These are phyloP conservation scores for Desmodesmus armatus DNA, from an alignment of 139 green algal species.

Conservation along the genomic window DNA sequence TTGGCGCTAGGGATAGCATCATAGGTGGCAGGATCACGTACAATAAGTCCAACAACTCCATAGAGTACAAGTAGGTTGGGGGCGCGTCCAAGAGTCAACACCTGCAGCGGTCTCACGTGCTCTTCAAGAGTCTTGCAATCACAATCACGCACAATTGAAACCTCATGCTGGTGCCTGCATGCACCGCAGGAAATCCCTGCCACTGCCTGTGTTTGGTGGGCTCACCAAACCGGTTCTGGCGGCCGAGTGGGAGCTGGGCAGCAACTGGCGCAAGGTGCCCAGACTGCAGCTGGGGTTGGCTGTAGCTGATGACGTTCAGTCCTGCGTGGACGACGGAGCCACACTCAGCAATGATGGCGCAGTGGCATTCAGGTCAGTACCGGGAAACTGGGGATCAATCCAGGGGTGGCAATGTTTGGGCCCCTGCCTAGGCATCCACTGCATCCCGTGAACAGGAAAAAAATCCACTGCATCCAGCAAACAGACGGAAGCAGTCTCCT, in stretches of 20 bases:
- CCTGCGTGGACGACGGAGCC: constrained; percentile 8
- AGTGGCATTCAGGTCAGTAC: not conserved
- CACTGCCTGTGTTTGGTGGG: constrained; percentile 9
- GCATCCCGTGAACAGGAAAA: too few relatives aligned
- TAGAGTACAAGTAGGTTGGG: constrained; percentile 40
- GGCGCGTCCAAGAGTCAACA: not conserved
- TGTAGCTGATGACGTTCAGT: not conserved
- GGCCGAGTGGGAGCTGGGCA: constrained; percentile 39
- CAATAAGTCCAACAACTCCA: not conserved
- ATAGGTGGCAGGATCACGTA: constrained; percentile 4
- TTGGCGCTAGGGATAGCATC: constrained; percentile 12
- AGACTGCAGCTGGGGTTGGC: constrained; percentile 35
- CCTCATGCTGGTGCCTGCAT: not conserved
- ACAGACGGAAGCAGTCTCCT: too few relatives aligned
- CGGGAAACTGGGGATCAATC: too few relatives aligned
- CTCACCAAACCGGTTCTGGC: constrained; percentile 20
- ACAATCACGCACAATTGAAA: too few relatives aligned
- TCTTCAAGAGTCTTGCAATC: too few relatives aligned
- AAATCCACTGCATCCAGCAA: too few relatives aligned
- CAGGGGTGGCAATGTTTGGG: too few relatives aligned
- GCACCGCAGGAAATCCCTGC: not conserved
- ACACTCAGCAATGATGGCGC: constrained; percentile 9
- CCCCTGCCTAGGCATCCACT: too few relatives aligned
- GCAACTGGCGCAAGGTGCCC: constrained; percentile 7
- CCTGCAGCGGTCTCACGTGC: too few relatives aligned